Conservation (phyloP, 2,329 filamentous ascomycete genomes). For the Penicillium polonicum region DNA sequence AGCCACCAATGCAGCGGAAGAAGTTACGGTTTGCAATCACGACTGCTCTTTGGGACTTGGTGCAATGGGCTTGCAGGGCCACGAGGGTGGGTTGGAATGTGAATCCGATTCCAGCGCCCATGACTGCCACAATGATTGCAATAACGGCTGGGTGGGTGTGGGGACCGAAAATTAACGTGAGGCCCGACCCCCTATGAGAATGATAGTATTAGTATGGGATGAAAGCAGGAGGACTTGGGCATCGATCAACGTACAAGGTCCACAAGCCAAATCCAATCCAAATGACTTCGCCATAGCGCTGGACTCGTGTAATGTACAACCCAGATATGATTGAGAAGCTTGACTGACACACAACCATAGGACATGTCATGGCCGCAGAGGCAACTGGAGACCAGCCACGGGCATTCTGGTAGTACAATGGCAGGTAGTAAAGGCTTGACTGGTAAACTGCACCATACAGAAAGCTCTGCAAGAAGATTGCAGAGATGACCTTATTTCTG, state of each 20-base stretch:
- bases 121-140: slow-evolving; percentile 50
- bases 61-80: slow-evolving; percentile 58
- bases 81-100: slow-evolving; percentile 56
- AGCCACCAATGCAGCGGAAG: slow-evolving; percentile 59
- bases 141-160: slow-evolving; percentile 51
- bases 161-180: slow-evolving; percentile 52
- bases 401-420: slow-evolving; percentile 62
- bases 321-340: slow-evolving; percentile 47
- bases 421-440: slow-evolving; percentile 60
- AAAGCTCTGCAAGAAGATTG: slow-evolving; percentile 59
- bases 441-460: slow-evolving; percentile 62
- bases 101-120: slow-evolving; percentile 55
- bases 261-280: slow-evolving; percentile 49
- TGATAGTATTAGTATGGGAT: neutral
- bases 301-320: slow-evolving; percentile 57
- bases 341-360: slow-evolving; percentile 51
- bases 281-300: slow-evolving; percentile 61
- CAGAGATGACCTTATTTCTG: slow-evolving; percentile 52
- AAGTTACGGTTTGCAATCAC: slow-evolving; percentile 65
- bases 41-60: slow-evolving; percentile 59
- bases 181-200: slow-evolving; percentile 46
- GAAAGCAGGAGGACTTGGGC: neutral
- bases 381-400: slow-evolving; percentile 45
- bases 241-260: slow-evolving; percentile 42
- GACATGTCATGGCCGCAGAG: slow-evolving; percentile 54